Percentiles rank a stretch among this genome's conserved stretches.
Conservation (phyloP, 345 rosid species). For the Lumnitzera littorea region DNA sequence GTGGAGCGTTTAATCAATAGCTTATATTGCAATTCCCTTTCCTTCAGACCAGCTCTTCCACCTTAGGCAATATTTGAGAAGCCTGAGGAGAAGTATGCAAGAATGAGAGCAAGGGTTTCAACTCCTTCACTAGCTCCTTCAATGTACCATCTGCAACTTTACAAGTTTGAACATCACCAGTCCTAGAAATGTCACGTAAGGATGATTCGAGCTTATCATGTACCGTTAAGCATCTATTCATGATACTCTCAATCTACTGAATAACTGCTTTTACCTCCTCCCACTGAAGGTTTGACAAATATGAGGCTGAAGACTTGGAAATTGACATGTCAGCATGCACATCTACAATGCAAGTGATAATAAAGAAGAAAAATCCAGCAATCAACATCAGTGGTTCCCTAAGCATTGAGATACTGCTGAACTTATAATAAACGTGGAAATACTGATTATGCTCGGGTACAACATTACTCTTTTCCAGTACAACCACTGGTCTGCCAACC, state of each 20-base stretch:
- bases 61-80: conserved; percentile 71
- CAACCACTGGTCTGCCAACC: conserved; percentile 80
- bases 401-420: conserved; percentile 70
- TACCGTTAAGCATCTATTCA: conserved; percentile 49
- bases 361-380: conserved; percentile 64
- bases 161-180: conserved; percentile 88
- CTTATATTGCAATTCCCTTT: conserved; percentile 82
- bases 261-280: conserved; percentile 78
- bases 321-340: conserved; percentile 78
- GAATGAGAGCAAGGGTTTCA: conserved; percentile 48
- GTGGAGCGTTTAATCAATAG: conserved; percentile 48
- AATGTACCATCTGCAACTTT: conserved; percentile 61
- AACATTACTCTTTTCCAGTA: conserved; percentile 64
- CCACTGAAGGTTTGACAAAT: conserved; percentile 93
- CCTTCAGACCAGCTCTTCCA: conserved; percentile 78
- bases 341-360: conserved; percentile 64
- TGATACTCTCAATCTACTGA: conserved; percentile 53
- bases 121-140: conserved; percentile 77
- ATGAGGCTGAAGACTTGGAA: conserved; percentile 86
- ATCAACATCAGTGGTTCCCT: conserved; percentile 89
- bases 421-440: conserved; percentile 90
- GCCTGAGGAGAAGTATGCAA: conserved; percentile 71
- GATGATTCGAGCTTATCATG: conserved; percentile 91
- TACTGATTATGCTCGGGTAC: conserved; percentile 89
- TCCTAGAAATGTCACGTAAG: conserved; percentile 78